Conservation (phyloP, 345 rosid species). For the Isatis tinctoria region DNA sequence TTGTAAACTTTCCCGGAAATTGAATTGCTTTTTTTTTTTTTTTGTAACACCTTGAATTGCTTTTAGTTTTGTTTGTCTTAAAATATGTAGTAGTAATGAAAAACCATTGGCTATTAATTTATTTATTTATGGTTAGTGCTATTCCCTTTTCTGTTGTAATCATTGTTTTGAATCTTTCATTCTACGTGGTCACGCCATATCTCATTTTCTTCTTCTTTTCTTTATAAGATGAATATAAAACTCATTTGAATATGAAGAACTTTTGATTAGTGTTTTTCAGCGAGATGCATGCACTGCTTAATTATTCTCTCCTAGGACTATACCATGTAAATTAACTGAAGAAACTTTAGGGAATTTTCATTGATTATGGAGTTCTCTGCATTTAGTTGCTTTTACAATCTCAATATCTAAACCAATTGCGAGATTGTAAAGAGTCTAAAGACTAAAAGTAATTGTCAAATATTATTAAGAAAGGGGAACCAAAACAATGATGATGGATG, state of each 20-base stretch:
- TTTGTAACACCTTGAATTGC: no score
- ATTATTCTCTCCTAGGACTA: background rate
- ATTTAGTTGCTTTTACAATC: slow-evolving; percentile 6
- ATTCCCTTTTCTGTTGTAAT: slow-evolving; percentile 17
- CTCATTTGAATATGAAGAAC: slow-evolving; percentile 8
- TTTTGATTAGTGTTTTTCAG: slow-evolving; percentile 4
- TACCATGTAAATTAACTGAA: background rate
- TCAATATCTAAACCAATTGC: background rate
- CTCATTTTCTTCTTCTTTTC: slow-evolving; percentile 4
- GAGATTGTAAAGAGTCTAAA: background rate
- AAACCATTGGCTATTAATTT: background rate
- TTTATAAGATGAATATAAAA: background rate
- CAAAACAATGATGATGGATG: background rate
- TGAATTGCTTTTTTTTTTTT: no score
- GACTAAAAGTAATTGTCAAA: background rate
- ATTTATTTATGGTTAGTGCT: background rate
- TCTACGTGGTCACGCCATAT: slow-evolving; percentile 12
- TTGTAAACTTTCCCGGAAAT: background rate
- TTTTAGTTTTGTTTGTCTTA: background rate
- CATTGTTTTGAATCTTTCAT: slow-evolving; percentile 24
- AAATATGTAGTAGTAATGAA: background rate
- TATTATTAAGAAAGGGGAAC: background rate
- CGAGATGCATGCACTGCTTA: slow-evolving; percentile 28
- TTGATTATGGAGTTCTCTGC: background rate
- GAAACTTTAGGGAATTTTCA: background rate